Conservation (phyloP, 202 grass and related monocot species). For the Schoenoplectus triqueter region DNA sequence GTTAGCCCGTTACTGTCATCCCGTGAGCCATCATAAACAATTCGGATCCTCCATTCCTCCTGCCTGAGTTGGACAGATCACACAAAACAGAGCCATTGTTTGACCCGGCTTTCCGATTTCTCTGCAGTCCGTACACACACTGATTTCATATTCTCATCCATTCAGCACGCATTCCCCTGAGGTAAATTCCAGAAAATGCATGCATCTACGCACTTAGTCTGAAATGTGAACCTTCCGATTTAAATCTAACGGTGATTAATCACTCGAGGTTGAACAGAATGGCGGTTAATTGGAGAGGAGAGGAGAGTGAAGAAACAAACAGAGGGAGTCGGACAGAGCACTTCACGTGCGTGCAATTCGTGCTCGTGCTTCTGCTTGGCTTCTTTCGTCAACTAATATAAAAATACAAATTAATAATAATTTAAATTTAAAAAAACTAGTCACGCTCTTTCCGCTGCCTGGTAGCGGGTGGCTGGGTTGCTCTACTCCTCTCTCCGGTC, state of each 20-base stretch:
- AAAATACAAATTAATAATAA: not conserved
- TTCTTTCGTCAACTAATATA: slow-evolving; percentile 7
- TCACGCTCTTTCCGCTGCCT: slow-evolving; percentile 2
- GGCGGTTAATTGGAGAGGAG: not conserved
- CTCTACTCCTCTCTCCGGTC: not conserved
- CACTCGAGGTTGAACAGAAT: not conserved
- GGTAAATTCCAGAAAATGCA: too few relatives aligned
- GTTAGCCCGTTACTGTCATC: too few relatives aligned
- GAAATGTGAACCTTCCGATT: not conserved
- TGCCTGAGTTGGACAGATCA: too few relatives aligned
- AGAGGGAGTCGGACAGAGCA: not conserved
- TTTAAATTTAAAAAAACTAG: not conserved
- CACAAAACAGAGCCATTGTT: too few relatives aligned
- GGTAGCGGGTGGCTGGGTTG: too few relatives aligned
- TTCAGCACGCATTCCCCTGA: too few relatives aligned
- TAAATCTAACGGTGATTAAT: not conserved
- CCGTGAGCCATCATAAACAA: too few relatives aligned
- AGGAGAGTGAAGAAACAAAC: not conserved
- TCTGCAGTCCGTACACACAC: too few relatives aligned
- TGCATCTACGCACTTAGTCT: too few relatives aligned
- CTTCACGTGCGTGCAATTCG: not conserved
- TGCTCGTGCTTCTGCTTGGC: not conserved
- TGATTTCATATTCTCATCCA: too few relatives aligned
- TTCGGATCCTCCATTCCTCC: too few relatives aligned
- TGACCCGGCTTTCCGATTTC: too few relatives aligned